Evolutionary conservation across 2,329 filamentous ascomycete genomes (phyloP), one percentile per base, ranked within the genome.

Genomic region (Fusarium nodosum): DNA sequence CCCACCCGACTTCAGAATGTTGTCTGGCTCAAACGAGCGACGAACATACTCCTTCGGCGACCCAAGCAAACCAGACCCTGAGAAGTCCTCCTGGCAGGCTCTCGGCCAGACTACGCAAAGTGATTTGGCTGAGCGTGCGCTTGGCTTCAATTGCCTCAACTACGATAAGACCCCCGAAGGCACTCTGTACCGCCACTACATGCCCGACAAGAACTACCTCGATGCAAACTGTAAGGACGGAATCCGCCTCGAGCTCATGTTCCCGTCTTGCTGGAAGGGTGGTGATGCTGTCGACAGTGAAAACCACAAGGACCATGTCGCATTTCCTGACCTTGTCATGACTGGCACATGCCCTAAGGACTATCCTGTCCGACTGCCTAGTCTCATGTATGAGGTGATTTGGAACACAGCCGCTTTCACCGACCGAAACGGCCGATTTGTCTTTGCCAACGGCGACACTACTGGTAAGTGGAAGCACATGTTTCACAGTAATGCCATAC

Each of bases 141-240:
- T 97, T 30, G 95, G 96, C 5, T 97, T 97, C 87, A 98, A 98
- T 85, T 98, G 96, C 81, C 82, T 99, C 64, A 90, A 98, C 87
- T 97, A 97, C 77, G 75, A 73, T 33, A 83, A 80, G 26, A 74
- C 79, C 0, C 83, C 91, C 3, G 94, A 97, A 79, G 85, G 86
- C 2, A 91, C 94, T 16, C 86, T 97, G 36, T 91, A 89, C 79
- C 93, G 94, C 70, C 94, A 97, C 79, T 90, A 88, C 77, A 75
- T 97, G 72, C 94, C 95, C 0, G 87, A 91, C 74, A 97, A 97
- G 85, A 80, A 81, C 0, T 97, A 88, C 77, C 84, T 97, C 36
- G 94, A 97, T 76, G 85, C 85, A 56, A 90, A 95, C 80, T 98
- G 95, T 81, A 81, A 82, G n/a, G 86, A 97, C 74, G 95, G 95